Evolutionary conservation across 495 filamentous ascomycete species (phyloP), one percentile per base, ranked within the genome.

Genomic region (Trichoderma erinaceum): DNA sequence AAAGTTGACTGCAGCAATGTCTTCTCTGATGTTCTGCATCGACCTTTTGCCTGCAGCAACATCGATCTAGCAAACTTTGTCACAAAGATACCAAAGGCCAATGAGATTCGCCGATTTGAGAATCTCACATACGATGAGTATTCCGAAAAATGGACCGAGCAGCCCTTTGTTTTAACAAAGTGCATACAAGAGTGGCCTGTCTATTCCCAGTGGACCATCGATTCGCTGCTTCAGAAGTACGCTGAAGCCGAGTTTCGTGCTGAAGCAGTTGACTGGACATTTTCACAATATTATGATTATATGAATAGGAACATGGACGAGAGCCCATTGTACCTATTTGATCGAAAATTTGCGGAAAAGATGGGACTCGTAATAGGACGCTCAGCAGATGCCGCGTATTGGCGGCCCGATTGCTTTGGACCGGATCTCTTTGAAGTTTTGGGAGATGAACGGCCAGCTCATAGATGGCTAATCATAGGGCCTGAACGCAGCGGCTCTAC

Each of bases 401-500:
- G 89, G 86, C 83, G 88, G n/a, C 95, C 95, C 0, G 79, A 86
- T 38, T 96, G 91, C 77, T 97, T 98, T 72, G 92, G 92, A 2
- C 85, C 89, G 69, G 95, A 99, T 73, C 82, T 96, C 38, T 99
- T 99, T 71, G 87, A 87, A 23, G 83, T 96, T 3, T 82, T 99
- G 0, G 92, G 90, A 1, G 76, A 86, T 2, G 85, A 94, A 70
- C 84, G 95, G 50, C 95, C 95, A 3, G 92, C 97, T 74, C 87
- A 90, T 71, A 87, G 91, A 67, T 99, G 95, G 95, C 83, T 99
- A 68, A 97, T 99, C 70, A 83, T 98, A 56, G 95, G 95, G 1
- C 95, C 94, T 3, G 86, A 88, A 69, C 84, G 93, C 41, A 96
- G 92, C 73, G 95, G 95, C 21, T 97, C 92, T 72, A 97, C 93